Conservation (phyloP, 1,284 basidiomycete species). For the Papiliotrema nemorosa region DNA sequence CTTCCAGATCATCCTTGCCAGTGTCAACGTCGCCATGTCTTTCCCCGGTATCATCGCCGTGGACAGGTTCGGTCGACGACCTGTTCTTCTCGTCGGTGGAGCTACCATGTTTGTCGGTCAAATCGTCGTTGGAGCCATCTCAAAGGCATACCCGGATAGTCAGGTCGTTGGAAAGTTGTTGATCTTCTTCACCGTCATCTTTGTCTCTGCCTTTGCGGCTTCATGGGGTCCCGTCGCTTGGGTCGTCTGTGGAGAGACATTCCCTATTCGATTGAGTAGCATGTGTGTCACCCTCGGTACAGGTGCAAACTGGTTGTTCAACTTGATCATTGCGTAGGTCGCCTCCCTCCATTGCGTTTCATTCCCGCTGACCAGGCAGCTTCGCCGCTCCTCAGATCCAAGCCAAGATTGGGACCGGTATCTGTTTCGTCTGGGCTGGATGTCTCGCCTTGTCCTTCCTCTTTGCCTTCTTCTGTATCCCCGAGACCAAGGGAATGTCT, state of each 20-base stretch:
- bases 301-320: constrained; percentile 50
- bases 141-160: constrained; percentile 33
- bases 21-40: constrained; percentile 48
- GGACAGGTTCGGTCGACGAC: constrained; percentile 51
- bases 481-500: constrained; percentile 45
- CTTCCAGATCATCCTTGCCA: constrained; percentile 52
- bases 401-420: constrained; percentile 41
- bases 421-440: constrained; percentile 49
- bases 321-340: constrained; percentile 41
- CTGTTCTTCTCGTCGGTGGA: constrained; percentile 51
- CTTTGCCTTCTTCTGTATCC: constrained; percentile 49
- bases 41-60: constrained; percentile 47
- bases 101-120: constrained; percentile 51
- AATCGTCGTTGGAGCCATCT: constrained; percentile 51
- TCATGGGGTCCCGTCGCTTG: constrained; percentile 51
- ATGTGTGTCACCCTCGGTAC: constrained; percentile 50
- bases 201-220: constrained; percentile 52
- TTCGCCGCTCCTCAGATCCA: constrained; percentile 48
- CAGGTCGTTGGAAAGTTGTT: constrained; percentile 49
- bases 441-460: constrained; percentile 30
- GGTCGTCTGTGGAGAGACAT: constrained; percentile 50
- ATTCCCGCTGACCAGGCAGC: neutral
- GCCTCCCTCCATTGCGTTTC: neutral
- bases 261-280: constrained; percentile 47
- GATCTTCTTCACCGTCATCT: constrained; percentile 53